Percentiles rank a stretch among this genome's conserved stretches.
phyloP scores from a whole-genome alignment of 1,284 basidiomycete species.

The Ganoderma boninense region DNA sequence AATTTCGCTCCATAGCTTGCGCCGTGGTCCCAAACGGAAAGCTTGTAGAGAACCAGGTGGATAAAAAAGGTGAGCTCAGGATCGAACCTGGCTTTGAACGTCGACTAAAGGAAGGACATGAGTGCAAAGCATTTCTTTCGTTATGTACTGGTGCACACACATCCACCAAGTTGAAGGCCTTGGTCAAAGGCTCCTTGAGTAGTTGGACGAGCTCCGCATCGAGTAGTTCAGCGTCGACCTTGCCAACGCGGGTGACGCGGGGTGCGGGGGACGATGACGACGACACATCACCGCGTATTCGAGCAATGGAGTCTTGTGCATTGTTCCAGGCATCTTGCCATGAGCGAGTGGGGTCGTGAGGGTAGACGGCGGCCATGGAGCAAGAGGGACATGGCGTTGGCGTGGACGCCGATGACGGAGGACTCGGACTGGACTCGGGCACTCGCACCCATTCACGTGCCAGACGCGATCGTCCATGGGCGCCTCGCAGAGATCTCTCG shows the following conservation, averaged over 20 bases:
- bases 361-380: constrained; percentile 35
- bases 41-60: constrained; percentile 83
- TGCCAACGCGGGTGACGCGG: constrained; percentile 83
- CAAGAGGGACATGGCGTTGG: constrained; percentile 25
- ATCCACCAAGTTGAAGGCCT: constrained; percentile 74
- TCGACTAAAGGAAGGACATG: constrained; percentile 50
- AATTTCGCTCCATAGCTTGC: constrained; percentile 93
- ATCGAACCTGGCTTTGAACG: constrained; percentile 74
- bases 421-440: constrained; percentile 1
- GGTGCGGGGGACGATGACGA: constrained; percentile 43
- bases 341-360: constrained; percentile 28
- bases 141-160: constrained; percentile 56
- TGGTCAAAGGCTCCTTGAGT: constrained; percentile 84
- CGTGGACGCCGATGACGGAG: constrained; percentile 17
- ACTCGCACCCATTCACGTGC: constrained; percentile 31
- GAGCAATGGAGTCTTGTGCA: constrained; percentile 61
- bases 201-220: constrained; percentile 90
- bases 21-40: constrained; percentile 83
- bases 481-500: constrained; percentile 18
- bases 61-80: constrained; percentile 86
- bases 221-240: constrained; percentile 92
- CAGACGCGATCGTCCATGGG: constrained; percentile 24
- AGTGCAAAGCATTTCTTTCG: background rate
- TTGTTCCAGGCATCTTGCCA: constrained; percentile 73
- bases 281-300: constrained; percentile 52